phyloP scores from a whole-genome alignment of 805 yeast genomes.

The Barnettozyma pratensis region DNA sequence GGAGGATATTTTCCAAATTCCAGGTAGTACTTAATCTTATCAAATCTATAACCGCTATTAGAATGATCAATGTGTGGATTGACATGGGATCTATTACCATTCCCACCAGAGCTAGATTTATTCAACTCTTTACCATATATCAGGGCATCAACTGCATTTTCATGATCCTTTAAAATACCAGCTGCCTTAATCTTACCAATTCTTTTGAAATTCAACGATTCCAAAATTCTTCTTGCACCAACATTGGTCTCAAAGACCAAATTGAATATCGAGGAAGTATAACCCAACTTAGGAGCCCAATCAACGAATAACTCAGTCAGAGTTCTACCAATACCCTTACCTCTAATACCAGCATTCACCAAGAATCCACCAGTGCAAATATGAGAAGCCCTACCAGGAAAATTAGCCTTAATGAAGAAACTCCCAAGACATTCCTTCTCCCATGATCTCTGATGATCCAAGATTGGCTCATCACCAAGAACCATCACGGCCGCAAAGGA shows the following conservation, averaged over 20 bases:
- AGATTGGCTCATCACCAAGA: constrained; percentile 65
- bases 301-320: constrained; percentile 77
- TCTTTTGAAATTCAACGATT: constrained; percentile 66
- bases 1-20: constrained; percentile 86
- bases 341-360: constrained; percentile 89
- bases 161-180: constrained; percentile 80
- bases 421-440: constrained; percentile 89
- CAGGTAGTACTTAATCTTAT: constrained; percentile 69
- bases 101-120: constrained; percentile 37
- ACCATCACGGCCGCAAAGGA: constrained; percentile 73
- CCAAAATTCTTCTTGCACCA: constrained; percentile 76
- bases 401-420: constrained; percentile 79
- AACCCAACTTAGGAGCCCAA: constrained; percentile 91
- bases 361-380: constrained; percentile 86
- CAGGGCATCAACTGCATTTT: constrained; percentile 79
- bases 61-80: constrained; percentile 9
- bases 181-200: constrained; percentile 83
- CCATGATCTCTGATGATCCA: constrained; percentile 65
- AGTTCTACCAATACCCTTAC: constrained; percentile 86
- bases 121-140: constrained; percentile 80
- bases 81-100: constrained; percentile 1
- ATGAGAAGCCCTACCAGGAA: constrained; percentile 90
- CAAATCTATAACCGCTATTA: constrained; percentile 58
- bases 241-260: constrained; percentile 85
- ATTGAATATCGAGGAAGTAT: constrained; percentile 77